phyloP scores from a whole-genome alignment of 805 yeast genomes.

The Pichia manshurica region DNA sequence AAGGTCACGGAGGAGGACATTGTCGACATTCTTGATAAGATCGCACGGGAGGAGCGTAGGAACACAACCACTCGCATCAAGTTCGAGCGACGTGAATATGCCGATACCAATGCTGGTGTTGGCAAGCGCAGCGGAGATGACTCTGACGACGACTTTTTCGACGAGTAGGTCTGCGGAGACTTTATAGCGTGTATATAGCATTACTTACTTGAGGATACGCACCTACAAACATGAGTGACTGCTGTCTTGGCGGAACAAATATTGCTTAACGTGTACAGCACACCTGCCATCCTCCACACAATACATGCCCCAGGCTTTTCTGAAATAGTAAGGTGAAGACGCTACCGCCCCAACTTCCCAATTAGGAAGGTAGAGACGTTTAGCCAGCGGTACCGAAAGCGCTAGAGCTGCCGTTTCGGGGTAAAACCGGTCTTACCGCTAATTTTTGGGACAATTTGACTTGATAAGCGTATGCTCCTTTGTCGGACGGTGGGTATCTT shows the following conservation, averaged over 20 bases:
- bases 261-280: too few relatives aligned
- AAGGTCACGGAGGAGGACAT: conserved; percentile 79
- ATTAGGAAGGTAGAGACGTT: conserved; percentile 6
- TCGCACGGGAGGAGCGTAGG: conserved; percentile 65
- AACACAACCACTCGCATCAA: conserved; percentile 62
- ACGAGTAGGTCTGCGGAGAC: conserved; percentile 22
- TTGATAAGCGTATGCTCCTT: too few relatives aligned
- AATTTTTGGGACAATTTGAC: too few relatives aligned
- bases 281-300: too few relatives aligned
- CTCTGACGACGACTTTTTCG: conserved; percentile 31
- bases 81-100: conserved; percentile 38
- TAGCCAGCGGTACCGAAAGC: not conserved
- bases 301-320: too few relatives aligned
- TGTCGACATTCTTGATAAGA: conserved; percentile 75
- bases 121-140: conserved; percentile 21
- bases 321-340: not conserved
- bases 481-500: too few relatives aligned
- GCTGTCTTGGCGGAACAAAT: too few relatives aligned
- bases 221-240: too few relatives aligned
- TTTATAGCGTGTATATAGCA: not conserved
- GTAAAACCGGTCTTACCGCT: too few relatives aligned
- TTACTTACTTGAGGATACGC: too few relatives aligned
- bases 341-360: conserved; percentile 10
- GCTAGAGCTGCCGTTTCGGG: too few relatives aligned
- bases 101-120: conserved; percentile 9